phyloP scores from a whole-genome alignment of 2,329 filamentous ascomycete genomes.

The Peltaster fructicola region DNA sequence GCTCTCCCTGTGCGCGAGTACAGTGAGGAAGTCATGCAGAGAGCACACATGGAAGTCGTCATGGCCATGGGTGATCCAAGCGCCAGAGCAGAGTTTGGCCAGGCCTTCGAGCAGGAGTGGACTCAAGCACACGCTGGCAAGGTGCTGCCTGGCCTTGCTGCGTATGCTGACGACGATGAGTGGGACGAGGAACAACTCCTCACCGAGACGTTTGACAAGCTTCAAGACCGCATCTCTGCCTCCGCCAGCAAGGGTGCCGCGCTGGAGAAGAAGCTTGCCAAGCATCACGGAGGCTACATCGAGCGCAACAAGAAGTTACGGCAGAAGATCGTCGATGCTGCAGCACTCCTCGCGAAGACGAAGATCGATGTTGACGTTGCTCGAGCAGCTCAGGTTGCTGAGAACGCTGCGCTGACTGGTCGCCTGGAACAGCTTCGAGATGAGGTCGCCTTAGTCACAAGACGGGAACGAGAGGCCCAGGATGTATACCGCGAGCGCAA shows the following conservation, averaged over 20 bases:
- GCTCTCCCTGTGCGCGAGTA: constrained; percentile 42
- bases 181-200: constrained; percentile 50
- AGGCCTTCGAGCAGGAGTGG: constrained; percentile 26
- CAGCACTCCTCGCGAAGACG: constrained; percentile 56
- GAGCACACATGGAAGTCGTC: constrained; percentile 60
- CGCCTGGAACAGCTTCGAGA: constrained; percentile 59
- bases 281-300: constrained; percentile 81
- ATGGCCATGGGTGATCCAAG: constrained; percentile 41
- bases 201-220: constrained; percentile 53
- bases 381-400: constrained; percentile 56
- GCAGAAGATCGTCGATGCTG: constrained; percentile 61
- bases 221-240: constrained; percentile 55
- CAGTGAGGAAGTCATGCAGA: constrained; percentile 52
- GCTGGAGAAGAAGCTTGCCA: constrained; percentile 77
- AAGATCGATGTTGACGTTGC: constrained; percentile 55
- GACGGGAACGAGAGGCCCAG: constrained; percentile 77
- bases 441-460: constrained; percentile 67
- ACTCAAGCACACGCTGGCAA: constrained; percentile 28
- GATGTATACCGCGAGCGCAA: constrained; percentile 60
- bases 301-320: constrained; percentile 65
- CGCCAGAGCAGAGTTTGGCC: constrained; percentile 27
- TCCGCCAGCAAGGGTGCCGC: constrained; percentile 70
- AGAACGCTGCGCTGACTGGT: constrained; percentile 56
- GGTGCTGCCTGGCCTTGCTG: constrained; percentile 59
- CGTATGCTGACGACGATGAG: constrained; percentile 56